Evolutionary conservation across 78 protist species (phyloP).

Genomic region (Dictyostelium purpureum): DNA sequence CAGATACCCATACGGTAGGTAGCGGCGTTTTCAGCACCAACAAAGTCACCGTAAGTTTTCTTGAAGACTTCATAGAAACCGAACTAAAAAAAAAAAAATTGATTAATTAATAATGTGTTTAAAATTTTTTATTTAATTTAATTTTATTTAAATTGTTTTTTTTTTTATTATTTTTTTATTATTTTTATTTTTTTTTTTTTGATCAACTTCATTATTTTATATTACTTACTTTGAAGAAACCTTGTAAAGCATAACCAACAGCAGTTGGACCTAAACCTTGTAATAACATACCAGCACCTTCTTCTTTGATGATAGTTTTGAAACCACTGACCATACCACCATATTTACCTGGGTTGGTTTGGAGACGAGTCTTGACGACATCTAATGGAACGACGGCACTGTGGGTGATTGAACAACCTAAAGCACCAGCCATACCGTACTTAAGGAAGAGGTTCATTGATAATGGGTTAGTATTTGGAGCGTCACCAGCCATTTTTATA

Average conservation of each 20-base stretch:
- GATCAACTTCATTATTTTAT: no score
- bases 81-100: slow-evolving; percentile 13
- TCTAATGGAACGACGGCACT: slow-evolving; percentile 90
- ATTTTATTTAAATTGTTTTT: no score
- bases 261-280: slow-evolving; percentile 81
- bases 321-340: slow-evolving; percentile 72
- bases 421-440: slow-evolving; percentile 81
- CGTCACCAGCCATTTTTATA: no score
- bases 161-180: no score
- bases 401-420: slow-evolving; percentile 92
- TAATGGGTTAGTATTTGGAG: no score
- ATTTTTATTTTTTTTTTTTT: no score
- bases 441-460: slow-evolving; percentile 22
- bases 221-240: slow-evolving; percentile 77
- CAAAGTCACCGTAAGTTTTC: slow-evolving; percentile 81
- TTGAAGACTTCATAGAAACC: slow-evolving; percentile 95
- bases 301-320: slow-evolving; percentile 66
- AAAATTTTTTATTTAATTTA: no score
- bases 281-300: slow-evolving; percentile 78
- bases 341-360: slow-evolving; percentile 73
- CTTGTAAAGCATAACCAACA: slow-evolving; percentile 93
- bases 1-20: slow-evolving; percentile 83
- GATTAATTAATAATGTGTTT: no score
- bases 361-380: slow-evolving; percentile 80
- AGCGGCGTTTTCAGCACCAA: slow-evolving; percentile 90